Conservation (phyloP, 352 stramenopile species). For the Phytophthora europaea region DNA sequence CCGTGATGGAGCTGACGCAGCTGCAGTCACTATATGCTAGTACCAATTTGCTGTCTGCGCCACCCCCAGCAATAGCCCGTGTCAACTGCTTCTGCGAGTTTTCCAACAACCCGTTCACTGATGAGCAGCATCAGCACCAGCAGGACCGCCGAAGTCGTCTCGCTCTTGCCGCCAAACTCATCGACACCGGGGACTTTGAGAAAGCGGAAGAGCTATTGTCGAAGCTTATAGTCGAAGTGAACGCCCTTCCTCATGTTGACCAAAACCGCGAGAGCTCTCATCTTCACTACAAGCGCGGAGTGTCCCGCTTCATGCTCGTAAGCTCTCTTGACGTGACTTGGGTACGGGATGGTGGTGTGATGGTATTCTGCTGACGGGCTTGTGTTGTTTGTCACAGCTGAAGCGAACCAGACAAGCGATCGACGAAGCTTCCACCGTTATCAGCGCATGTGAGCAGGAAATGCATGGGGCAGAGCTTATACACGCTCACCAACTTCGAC, state of each 20-base stretch:
- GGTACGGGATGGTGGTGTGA: not conserved
- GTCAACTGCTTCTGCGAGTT: slow-evolving; percentile 58
- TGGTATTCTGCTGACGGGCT: not conserved
- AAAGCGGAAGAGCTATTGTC: slow-evolving; percentile 45
- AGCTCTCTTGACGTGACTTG: not conserved
- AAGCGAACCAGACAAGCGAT: slow-evolving; percentile 33
- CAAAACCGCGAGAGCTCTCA: slow-evolving; percentile 34
- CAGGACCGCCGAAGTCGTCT: slow-evolving; percentile 25
- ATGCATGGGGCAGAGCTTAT: slow-evolving; percentile 33
- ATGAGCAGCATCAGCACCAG: slow-evolving; percentile 21
- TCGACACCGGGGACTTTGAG: slow-evolving; percentile 40
- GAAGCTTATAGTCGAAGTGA: slow-evolving; percentile 33
- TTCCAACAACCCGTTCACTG: slow-evolving; percentile 74
- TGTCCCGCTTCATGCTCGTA: slow-evolving; percentile 61
- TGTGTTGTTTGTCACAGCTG: slow-evolving; percentile 4
- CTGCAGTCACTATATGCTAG: slow-evolving; percentile 58
- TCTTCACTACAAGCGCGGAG: slow-evolving; percentile 51
- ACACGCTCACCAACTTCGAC: slow-evolving; percentile 13
- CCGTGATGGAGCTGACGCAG: slow-evolving; percentile 45
- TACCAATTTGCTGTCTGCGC: slow-evolving; percentile 52
- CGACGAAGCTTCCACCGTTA: slow-evolving; percentile 22
- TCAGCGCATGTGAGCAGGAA: slow-evolving; percentile 33
- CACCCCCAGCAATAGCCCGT: slow-evolving; percentile 40
- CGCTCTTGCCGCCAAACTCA: slow-evolving; percentile 38
- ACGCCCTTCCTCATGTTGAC: slow-evolving; percentile 26